Percentiles rank a stretch among this genome's conserved stretches.
Conservation (phyloP, 2,329 filamentous ascomycete species). For the Claviceps arundinis region DNA sequence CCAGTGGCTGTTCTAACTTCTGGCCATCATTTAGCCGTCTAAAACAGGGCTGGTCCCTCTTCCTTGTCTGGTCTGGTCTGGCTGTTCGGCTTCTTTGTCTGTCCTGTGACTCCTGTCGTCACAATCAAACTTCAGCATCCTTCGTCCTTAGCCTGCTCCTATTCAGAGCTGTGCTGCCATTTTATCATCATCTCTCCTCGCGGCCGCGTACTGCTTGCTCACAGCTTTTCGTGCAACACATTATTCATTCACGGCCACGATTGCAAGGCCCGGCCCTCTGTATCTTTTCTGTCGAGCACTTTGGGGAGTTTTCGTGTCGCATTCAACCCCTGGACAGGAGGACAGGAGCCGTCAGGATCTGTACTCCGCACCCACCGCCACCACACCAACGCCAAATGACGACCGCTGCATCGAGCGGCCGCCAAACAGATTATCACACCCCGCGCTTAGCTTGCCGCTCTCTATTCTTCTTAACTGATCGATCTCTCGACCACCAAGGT, state of each 20-base stretch:
- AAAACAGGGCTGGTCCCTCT: not conserved
- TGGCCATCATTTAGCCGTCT: not conserved
- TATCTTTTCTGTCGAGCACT: not conserved
- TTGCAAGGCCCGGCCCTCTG: not conserved
- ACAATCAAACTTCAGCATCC: not conserved
- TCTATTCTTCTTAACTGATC: slow-evolving; percentile 3
- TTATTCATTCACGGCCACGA: not conserved
- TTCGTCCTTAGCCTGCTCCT: not conserved
- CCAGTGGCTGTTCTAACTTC: not conserved
- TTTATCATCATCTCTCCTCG: not conserved
- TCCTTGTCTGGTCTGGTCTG: not conserved
- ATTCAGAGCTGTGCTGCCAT: not conserved
- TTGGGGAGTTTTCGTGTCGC: not conserved
- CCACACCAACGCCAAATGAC: slow-evolving; percentile 4
- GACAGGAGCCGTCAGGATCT: not conserved
- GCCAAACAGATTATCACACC: slow-evolving; percentile 3
- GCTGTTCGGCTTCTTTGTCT: not conserved
- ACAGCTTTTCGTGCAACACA: not conserved
- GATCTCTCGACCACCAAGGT: not conserved
- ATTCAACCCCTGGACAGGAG: slow-evolving; percentile 1
- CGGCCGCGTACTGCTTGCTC: not conserved
- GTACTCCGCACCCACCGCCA: slow-evolving; percentile 3
- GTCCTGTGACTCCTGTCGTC: too few relatives aligned
- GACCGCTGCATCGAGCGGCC: slow-evolving; percentile 2
- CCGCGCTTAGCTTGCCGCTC: slow-evolving; percentile 6